These are phyloP conservation scores for Ammopiptanthus mongolicus DNA, from an alignment of 306 rosid species.

Conservation along the genomic window DNA sequence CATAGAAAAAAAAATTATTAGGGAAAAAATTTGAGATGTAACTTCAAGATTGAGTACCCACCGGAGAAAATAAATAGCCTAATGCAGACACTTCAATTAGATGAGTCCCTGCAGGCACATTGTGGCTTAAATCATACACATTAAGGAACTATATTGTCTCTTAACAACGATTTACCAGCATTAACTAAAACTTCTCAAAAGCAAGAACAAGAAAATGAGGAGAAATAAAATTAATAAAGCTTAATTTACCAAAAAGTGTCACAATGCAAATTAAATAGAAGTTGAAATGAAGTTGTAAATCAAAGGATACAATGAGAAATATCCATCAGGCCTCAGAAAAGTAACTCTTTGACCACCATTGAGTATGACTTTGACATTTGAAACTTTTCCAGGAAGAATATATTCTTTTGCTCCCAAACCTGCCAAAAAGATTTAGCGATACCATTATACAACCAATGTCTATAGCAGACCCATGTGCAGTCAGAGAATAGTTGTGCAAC, in stretches of 20 bases:
- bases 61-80: conserved; percentile 91
- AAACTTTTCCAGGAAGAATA: conserved; percentile 62
- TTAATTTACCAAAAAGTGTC: conserved; percentile 4
- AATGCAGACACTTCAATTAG: conserved; percentile 87
- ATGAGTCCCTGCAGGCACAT: conserved; percentile 95
- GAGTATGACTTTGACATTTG: conserved; percentile 85
- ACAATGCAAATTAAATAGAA: conserved; percentile 8
- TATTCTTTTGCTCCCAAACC: conserved; percentile 58
- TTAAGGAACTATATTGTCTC: conserved; percentile 43
- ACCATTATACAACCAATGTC: not conserved
- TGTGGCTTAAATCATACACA: conserved; percentile 59
- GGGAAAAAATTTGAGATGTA: not conserved
- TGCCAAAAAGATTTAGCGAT: conserved; percentile 29
- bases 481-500: not conserved
- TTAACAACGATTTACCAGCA: conserved; percentile 13
- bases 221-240: not conserved
- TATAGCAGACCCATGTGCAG: not conserved
- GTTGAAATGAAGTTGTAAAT: not conserved
- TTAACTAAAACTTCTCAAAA: not conserved
- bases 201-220: not conserved
- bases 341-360: conserved; percentile 92
- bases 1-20: not conserved
- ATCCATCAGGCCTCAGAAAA: conserved; percentile 90
- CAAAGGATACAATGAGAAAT: conserved; percentile 93
- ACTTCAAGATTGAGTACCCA: conserved; percentile 33